Percentiles rank a stretch among this genome's conserved stretches.
Evolutionary conservation across 306 rosid species (phyloP).

Genomic region (Rosa persica): DNA sequence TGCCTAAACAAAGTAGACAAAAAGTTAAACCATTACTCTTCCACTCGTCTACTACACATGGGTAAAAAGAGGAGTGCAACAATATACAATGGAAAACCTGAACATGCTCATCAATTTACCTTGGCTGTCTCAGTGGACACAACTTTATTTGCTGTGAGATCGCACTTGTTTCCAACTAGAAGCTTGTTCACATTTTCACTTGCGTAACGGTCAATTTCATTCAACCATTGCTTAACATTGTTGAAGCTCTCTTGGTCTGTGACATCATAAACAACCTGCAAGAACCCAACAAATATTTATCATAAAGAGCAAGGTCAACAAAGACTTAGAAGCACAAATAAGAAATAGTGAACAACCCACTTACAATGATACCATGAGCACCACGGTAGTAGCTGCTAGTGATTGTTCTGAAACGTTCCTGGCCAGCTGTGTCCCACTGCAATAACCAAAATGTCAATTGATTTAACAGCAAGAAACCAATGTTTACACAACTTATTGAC

Average conservation of each 20-base stretch:
- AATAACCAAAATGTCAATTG: slow-evolving; percentile 25
- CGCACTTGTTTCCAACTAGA: slow-evolving; percentile 54
- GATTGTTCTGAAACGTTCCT: slow-evolving; percentile 97
- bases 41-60: neutral
- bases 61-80: neutral
- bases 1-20: slow-evolving; percentile 25
- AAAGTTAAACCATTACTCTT: neutral
- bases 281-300: neutral
- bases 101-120: slow-evolving; percentile 22
- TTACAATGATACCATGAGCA: slow-evolving; percentile 98
- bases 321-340: neutral
- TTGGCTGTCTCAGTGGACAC: slow-evolving; percentile 55
- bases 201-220: slow-evolving; percentile 56
- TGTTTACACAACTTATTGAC: neutral
- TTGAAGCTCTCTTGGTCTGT: slow-evolving; percentile 60
- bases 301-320: neutral
- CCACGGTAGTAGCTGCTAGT: slow-evolving; percentile 99
- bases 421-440: slow-evolving; percentile 99
- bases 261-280: slow-evolving; percentile 55
- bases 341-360: slow-evolving; percentile 11
- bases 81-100: neutral
- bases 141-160: slow-evolving; percentile 56
- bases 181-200: slow-evolving; percentile 62
- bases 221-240: slow-evolving; percentile 63
- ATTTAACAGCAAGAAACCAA: slow-evolving; percentile 5